Conservation (phyloP, 108 stramenopile genomes). For the Seminavis robusta region DNA sequence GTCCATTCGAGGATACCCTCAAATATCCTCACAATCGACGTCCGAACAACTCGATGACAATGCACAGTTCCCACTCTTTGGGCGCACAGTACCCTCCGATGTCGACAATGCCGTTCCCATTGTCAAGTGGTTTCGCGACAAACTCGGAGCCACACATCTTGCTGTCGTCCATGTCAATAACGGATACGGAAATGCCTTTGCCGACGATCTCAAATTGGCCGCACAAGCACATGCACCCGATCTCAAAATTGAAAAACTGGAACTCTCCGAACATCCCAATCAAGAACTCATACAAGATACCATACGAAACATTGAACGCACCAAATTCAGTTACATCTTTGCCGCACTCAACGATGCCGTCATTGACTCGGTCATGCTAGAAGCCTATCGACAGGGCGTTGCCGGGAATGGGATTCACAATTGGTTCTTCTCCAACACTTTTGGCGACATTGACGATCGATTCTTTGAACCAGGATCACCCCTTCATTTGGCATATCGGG, state of each 20-base stretch:
- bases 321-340: slow-evolving; percentile 17
- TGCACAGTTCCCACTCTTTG: slow-evolving; percentile 31
- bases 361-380: slow-evolving; percentile 27
- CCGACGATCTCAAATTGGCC: slow-evolving; percentile 24
- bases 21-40: slow-evolving; percentile 28
- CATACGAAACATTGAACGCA: neutral
- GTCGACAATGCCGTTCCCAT: slow-evolving; percentile 27
- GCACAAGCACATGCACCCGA: slow-evolving; percentile 27
- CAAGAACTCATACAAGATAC: neutral
- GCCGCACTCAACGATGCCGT: neutral
- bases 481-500: slow-evolving; percentile 34
- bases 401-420: slow-evolving; percentile 43
- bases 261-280: neutral
- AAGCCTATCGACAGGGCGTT: slow-evolving; percentile 31
- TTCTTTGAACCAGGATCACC: slow-evolving; percentile 26
- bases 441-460: slow-evolving; percentile 14
- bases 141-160: slow-evolving; percentile 19
- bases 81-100: slow-evolving; percentile 45
- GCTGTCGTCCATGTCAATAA: slow-evolving; percentile 51
- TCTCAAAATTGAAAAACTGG: slow-evolving; percentile 15
- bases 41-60: slow-evolving; percentile 32
- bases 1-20: slow-evolving; percentile 49
- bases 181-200: slow-evolving; percentile 52
- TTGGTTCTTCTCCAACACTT: slow-evolving; percentile 47
- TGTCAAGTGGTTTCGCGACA: slow-evolving; percentile 13